phyloP scores from a whole-genome alignment of 768 basidiomycete species.

The Amanita molliuscula region DNA sequence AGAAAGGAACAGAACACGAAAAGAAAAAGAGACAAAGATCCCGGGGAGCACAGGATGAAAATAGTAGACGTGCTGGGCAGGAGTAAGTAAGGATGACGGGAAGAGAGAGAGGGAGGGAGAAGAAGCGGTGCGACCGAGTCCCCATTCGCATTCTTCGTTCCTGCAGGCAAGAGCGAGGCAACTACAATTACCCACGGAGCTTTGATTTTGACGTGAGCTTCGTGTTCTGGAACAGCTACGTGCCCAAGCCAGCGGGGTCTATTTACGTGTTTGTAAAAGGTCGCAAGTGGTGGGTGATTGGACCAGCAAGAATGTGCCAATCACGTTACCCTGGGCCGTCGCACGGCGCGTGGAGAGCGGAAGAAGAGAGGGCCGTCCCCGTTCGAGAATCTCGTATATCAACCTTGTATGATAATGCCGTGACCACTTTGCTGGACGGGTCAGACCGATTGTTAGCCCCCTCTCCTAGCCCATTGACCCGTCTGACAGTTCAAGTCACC shows the following conservation, averaged over 20 bases:
- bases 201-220: conserved; percentile 6
- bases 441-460: no score
- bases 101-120: neutral
- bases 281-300: neutral
- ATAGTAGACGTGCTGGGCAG: neutral
- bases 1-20: neutral
- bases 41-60: neutral
- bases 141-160: neutral
- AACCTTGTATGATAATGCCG: no score
- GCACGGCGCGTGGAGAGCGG: neutral
- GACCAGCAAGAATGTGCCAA: neutral
- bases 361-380: neutral
- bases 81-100: neutral
- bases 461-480: neutral
- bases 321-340: no score
- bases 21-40: neutral
- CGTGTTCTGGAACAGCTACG: neutral
- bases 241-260: neutral
- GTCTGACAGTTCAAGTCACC: neutral
- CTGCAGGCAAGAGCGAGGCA: conserved; percentile 3
- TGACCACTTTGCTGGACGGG: no score
- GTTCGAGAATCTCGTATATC: no score
- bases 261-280: neutral
- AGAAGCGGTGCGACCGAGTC: neutral
- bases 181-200: conserved; percentile 5